phyloP scores from a whole-genome alignment of 1,139 yeast genomes.

The Blastobotrys arbuscula region DNA sequence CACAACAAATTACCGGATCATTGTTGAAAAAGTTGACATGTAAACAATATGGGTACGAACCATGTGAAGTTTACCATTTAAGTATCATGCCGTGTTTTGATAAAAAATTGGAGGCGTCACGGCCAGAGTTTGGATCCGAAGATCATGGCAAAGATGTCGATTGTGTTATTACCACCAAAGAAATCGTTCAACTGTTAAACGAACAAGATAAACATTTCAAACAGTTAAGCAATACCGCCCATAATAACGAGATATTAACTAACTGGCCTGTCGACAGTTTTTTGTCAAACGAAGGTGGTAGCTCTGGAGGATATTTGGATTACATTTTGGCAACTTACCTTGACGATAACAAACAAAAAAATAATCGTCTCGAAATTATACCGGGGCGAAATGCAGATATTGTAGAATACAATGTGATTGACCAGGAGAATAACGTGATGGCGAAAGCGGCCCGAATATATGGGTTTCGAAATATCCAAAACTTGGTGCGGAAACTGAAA shows the following conservation, averaged over 20 bases:
- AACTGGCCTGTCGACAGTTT: conserved; percentile 35
- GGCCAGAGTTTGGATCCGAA: conserved; percentile 53
- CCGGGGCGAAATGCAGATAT: conserved; percentile 75
- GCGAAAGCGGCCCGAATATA: conserved; percentile 76
- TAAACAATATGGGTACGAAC: conserved; percentile 27
- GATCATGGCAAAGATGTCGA: conserved; percentile 60
- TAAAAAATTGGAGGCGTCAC: conserved; percentile 88
- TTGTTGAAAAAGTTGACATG: conserved; percentile 58
- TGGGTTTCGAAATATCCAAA: conserved; percentile 92
- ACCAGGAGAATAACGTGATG: conserved; percentile 36
- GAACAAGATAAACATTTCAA: conserved; percentile 36
- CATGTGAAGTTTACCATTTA: conserved; percentile 60
- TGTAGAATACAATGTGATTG: conserved; percentile 57
- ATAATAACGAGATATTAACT: background rate
- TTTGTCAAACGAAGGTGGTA: conserved; percentile 65
- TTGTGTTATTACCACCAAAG: conserved; percentile 90
- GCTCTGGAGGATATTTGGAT: conserved; percentile 76
- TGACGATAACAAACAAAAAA: conserved; percentile 11
- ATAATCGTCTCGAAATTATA: conserved; percentile 23
- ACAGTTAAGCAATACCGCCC: background rate
- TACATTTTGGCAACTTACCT: conserved; percentile 31
- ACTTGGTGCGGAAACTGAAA: conserved; percentile 76
- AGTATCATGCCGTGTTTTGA: conserved; percentile 97
- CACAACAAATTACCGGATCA: conserved; percentile 89
- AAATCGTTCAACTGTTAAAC: conserved; percentile 63